phyloP scores from a whole-genome alignment of 2,329 filamentous ascomycete species.

The Aschersonia sp. region DNA sequence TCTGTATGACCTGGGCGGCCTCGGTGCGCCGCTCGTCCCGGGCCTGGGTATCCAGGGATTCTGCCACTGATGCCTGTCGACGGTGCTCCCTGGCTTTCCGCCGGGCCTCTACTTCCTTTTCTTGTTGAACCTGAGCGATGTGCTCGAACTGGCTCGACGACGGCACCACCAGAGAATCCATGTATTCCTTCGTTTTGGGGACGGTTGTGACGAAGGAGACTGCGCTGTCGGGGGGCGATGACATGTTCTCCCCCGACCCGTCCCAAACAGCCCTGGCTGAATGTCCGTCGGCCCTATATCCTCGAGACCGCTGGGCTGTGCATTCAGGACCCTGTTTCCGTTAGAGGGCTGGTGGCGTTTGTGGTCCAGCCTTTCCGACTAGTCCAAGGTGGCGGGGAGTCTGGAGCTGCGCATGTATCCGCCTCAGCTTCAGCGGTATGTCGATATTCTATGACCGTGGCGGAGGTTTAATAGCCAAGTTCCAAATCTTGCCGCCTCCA shows the following conservation, averaged over 20 bases:
- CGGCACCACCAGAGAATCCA: constrained; percentile 34
- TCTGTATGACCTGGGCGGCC: constrained; percentile 47
- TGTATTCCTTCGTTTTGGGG: constrained; percentile 25
- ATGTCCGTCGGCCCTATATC: background rate
- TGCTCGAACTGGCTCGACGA: constrained; percentile 29
- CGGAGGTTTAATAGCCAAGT: too few relatives aligned
- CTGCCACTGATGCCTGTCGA: constrained; percentile 11
- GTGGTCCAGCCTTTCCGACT: background rate
- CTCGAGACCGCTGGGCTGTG: background rate
- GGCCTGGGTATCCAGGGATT: background rate
- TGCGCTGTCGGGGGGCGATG: constrained; percentile 4
- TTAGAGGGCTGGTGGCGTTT: background rate
- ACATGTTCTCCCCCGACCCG: background rate
- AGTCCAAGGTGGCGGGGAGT: background rate
- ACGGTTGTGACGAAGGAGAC: constrained; percentile 3
- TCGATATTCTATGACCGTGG: too few relatives aligned
- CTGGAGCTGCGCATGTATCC: background rate
- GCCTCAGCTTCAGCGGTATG: background rate
- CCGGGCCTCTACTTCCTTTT: constrained; percentile 28
- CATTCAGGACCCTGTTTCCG: background rate
- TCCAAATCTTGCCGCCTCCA: too few relatives aligned
- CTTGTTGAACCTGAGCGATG: constrained; percentile 33
- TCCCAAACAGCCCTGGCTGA: background rate
- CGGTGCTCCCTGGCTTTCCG: constrained; percentile 22
- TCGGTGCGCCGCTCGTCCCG: constrained; percentile 14